Percentiles rank a stretch among this genome's conserved stretches.
Evolutionary conservation across 1,284 basidiomycete genomes (phyloP).

Genomic region (Chalciporus sp.): DNA sequence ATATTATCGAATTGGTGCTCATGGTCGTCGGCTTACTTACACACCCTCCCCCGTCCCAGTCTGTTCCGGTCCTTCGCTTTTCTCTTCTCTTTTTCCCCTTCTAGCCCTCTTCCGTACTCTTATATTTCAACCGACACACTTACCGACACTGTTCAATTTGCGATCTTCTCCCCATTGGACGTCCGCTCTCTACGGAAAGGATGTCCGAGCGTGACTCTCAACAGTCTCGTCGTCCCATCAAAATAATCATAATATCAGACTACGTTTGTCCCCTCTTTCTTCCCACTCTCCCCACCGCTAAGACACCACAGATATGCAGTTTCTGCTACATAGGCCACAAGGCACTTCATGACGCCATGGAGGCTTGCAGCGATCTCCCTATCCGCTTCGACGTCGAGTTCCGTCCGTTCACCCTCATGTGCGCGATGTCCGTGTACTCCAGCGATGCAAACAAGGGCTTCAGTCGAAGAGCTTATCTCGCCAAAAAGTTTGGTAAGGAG

Average conservation of each 20-base stretch:
- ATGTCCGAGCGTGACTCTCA: conserved; percentile 32
- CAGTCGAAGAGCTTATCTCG: conserved; percentile 38
- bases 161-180: not conserved
- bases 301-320: conserved; percentile 55
- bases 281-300: conserved; percentile 8
- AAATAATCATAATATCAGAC: conserved; percentile 72
- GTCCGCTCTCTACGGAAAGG: not conserved
- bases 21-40: not conserved
- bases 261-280: conserved; percentile 50
- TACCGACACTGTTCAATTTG: not conserved
- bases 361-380: conserved; percentile 61
- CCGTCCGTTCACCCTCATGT: conserved; percentile 70
- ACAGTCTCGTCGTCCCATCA: conserved; percentile 47
- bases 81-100: not conserved
- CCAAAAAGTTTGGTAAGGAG: conserved; percentile 60
- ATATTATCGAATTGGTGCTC: conserved; percentile 26
- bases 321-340: conserved; percentile 78
- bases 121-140: not conserved
- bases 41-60: conserved; percentile 13
- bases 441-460: conserved; percentile 45
- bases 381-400: conserved; percentile 74
- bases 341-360: conserved; percentile 69
- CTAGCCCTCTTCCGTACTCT: not conserved
- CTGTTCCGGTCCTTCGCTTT: conserved; percentile 16
- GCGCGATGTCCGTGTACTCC: conserved; percentile 46